phyloP scores from a whole-genome alignment of 352 stramenopile genomes.

The Thalassiosira ordinaria region DNA sequence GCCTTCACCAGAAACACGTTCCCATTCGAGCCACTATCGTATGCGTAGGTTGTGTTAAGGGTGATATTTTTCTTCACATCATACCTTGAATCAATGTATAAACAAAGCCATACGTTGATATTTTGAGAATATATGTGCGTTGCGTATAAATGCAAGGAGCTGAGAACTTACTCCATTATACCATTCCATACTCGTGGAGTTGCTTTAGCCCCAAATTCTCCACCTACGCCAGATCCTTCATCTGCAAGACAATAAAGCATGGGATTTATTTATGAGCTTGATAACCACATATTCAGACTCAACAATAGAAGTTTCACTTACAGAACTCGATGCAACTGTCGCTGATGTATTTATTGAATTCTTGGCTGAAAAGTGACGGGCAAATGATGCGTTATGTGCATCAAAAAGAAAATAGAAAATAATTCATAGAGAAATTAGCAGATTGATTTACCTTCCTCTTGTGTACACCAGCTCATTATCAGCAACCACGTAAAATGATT shows the following conservation, averaged over 20 bases:
- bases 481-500: conserved; percentile 43
- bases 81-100: not conserved
- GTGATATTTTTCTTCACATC: not conserved
- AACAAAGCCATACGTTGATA: not conserved
- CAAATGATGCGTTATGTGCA: conserved; percentile 21
- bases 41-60: conserved; percentile 29
- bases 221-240: not conserved
- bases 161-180: not conserved
- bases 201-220: not conserved
- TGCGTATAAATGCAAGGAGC: not conserved
- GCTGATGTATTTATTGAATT: not conserved
- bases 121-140: too few species aligned
- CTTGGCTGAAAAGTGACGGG: not conserved
- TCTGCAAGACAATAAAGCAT: not conserved
- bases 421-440: not conserved
- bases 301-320: conserved; percentile 4
- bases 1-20: conserved; percentile 47
- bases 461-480: conserved; percentile 20
- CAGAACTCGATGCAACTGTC: not conserved
- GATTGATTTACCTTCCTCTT: not conserved
- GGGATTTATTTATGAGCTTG: not conserved
- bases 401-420: conserved; percentile 19
- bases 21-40: conserved; percentile 33
- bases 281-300: not conserved
- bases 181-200: not conserved